phyloP scores from a whole-genome alignment of 345 rosid species.

The Moringa oleifera region DNA sequence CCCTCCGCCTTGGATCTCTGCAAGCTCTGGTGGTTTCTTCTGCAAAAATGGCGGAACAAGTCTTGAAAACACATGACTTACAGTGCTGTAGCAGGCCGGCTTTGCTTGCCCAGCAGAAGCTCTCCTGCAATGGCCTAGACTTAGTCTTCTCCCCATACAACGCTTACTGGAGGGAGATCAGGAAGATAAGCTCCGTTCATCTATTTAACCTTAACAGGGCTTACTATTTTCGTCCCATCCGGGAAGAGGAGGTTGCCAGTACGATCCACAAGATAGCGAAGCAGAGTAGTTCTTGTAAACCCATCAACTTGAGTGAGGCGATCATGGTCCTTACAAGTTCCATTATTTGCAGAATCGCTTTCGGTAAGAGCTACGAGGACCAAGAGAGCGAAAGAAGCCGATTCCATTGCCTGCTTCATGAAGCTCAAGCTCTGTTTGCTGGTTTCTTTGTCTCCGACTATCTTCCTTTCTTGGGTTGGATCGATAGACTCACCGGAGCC shows the following conservation, averaged over 20 bases:
- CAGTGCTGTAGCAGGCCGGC: background rate
- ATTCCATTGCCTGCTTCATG: constrained; percentile 14
- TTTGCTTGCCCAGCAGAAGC: constrained; percentile 3
- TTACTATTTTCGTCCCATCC: constrained; percentile 14
- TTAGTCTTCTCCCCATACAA: too few relatives aligned
- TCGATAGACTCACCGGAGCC: constrained; percentile 24
- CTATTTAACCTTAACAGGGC: constrained; percentile 23
- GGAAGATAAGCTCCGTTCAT: constrained; percentile 20
- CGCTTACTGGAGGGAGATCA: constrained; percentile 25
- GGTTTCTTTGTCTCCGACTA: constrained; percentile 23
- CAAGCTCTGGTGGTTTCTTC: background rate
- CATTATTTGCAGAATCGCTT: constrained; percentile 23
- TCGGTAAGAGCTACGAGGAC: constrained; percentile 27
- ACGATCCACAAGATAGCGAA: constrained; percentile 17
- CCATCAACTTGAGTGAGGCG: constrained; percentile 11
- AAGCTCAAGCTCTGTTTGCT: constrained; percentile 20
- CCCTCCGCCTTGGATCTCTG: background rate
- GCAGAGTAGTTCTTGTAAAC: background rate
- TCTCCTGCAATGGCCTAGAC: too few relatives aligned
- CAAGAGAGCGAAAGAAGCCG: constrained; percentile 13
- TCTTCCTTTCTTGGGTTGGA: constrained; percentile 23
- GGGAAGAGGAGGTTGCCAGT: too few relatives aligned
- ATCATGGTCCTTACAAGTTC: constrained; percentile 14
- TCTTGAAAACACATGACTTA: background rate
- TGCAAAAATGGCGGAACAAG: background rate